These are phyloP conservation scores for Yamagishiella unicocca DNA, from an alignment of 139 green algal genomes.

Conservation along the genomic window DNA sequence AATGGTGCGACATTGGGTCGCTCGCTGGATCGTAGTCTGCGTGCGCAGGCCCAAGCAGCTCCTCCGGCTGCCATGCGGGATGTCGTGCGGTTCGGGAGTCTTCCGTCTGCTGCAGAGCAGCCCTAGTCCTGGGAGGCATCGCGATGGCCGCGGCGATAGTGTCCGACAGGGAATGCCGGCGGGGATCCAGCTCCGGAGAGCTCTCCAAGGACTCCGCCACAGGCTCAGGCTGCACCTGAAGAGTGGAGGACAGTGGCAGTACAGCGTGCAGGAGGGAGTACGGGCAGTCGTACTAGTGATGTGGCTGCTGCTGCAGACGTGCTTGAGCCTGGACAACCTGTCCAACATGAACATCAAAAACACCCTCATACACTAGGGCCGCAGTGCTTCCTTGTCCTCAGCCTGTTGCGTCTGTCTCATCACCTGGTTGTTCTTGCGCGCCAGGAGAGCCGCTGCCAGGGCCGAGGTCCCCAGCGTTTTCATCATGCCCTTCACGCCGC, in stretches of 20 bases:
- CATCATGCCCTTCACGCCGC: not conserved
- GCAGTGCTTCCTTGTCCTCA: no score
- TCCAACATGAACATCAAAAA: no score
- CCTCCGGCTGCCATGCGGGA: slow-evolving; percentile 25
- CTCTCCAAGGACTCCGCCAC: not conserved
- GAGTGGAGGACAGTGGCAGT: not conserved
- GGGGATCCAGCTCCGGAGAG: no score
- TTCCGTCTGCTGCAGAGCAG: not conserved
- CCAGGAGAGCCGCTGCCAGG: not conserved
- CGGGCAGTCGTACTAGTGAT: no score
- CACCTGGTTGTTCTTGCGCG: slow-evolving; percentile 3
- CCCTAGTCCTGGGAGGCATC: not conserved
- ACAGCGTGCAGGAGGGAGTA: not conserved
- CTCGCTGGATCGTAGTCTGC: not conserved
- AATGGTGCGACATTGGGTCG: not conserved
- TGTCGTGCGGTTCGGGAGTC: not conserved
- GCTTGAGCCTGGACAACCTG: no score
- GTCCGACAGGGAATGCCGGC: not conserved
- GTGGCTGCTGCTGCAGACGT: no score
- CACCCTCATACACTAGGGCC: no score
- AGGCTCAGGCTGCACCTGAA: slow-evolving; percentile 29
- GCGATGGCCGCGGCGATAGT: no score
- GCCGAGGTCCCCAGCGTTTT: not conserved
- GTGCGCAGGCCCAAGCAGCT: slow-evolving; percentile 16
- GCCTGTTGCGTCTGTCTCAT: no score